Base-by-base conservation (phyloP, 208 protist genomes). In the Endotrypanum monterogeii region DNA sequence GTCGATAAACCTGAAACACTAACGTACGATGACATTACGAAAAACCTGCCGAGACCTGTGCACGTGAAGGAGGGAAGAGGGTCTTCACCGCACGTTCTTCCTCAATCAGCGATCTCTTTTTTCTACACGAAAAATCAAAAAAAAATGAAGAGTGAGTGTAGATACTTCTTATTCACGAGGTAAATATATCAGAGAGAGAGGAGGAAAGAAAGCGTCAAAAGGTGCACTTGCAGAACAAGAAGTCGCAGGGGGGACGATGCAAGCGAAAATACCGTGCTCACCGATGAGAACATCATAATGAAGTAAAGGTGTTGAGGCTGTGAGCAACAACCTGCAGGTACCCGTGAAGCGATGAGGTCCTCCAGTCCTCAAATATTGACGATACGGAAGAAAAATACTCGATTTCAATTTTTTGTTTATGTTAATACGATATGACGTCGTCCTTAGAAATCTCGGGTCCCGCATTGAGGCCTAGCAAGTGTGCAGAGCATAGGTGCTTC, bases 1-100 rank as follows among this genome's bases (percentile, higher is more conserved):
- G 32, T 69, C 11, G 78, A 83, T 23, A 94, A 74, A 20, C 89
- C 89, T 25, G 85, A 90, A 50, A 94, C 87, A 55, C 55, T 82
- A 2, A 94, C 44, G 63, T 89, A 83, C 1, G 83, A 83, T 74
- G 41, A 51, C 66, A 70, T 70, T 44, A 52, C 18, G 57, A 20
- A 9, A 62, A 16, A 16, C 14, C 5, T 28, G 60, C 23, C 9
- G 14, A 65, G 37, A 4, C 39, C 37, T 1, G 20, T 66, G 69
- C 65, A 9, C 20, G 41, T n/a, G 16, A 54, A n/a, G 30, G 66
- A 3, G 11, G 37, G 48, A 66, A 11, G 50, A 32, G 57, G 20
- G 3, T 18, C 20, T 46, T 65, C 16, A 25, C 7, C 12, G 18
- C 2, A 3, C 5, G 37, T 12, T 44, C 25, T 48, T 11, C 7